phyloP scores from a whole-genome alignment of 306 rosid genomes.

The Dryas alaskensis region DNA sequence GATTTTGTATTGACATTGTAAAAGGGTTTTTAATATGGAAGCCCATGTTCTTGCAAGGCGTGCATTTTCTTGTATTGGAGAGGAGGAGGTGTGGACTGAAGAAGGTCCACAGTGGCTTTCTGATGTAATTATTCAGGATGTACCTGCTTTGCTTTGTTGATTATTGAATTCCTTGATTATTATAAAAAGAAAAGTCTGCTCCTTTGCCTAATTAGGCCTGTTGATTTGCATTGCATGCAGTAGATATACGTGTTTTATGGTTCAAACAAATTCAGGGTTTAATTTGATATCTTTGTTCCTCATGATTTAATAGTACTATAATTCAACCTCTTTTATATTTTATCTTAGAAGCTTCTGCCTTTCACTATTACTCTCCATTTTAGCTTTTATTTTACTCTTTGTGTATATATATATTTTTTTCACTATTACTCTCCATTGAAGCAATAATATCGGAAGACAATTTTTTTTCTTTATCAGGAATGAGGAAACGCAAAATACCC shows the following conservation, averaged over 20 bases:
- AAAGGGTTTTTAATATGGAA: neutral
- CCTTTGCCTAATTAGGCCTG: neutral
- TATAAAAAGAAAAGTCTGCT: neutral
- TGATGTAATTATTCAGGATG: neutral
- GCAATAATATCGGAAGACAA: neutral
- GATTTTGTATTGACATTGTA: neutral
- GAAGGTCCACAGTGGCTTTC: neutral
- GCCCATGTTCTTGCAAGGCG: no score
- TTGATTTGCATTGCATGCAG: neutral
- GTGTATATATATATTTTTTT: neutral
- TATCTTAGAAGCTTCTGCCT: neutral
- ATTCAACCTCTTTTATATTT: neutral
- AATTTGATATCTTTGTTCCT: neutral
- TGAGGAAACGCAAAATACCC: conserved; percentile 25
- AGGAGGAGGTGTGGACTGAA: neutral
- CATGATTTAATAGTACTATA: neutral
- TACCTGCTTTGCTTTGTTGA: neutral
- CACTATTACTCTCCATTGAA: neutral
- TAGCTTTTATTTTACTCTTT: no score
- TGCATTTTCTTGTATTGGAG: neutral
- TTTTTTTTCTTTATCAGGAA: conserved; percentile 6
- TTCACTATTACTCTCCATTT: neutral
- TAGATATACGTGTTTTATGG: neutral
- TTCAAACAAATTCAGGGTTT: neutral
- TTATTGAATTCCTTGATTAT: neutral